Evolutionary conservation across 371 early-diverging fungal species (phyloP).

Genomic region (Mortierella sp.): DNA sequence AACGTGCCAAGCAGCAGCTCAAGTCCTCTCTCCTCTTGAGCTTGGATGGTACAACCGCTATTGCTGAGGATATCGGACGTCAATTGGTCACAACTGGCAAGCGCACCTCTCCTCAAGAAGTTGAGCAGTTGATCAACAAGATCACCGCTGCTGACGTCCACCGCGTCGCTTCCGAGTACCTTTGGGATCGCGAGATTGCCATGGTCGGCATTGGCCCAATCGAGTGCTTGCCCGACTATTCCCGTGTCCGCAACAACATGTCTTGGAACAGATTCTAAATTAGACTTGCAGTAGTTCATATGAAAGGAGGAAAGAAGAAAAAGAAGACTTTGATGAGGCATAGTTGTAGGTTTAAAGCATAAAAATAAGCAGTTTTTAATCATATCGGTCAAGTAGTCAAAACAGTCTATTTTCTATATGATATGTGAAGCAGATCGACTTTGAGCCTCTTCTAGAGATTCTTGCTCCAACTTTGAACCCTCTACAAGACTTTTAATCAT

Average conservation of each 20-base stretch:
- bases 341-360: slow-evolving; percentile 1
- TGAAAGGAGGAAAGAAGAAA: neutral
- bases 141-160: slow-evolving; percentile 89
- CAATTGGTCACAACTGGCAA: slow-evolving; percentile 94
- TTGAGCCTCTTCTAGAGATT: neutral
- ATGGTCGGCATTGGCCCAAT: slow-evolving; percentile 94
- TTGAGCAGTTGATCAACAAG: slow-evolving; percentile 84
- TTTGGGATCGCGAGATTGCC: slow-evolving; percentile 91
- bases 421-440: neutral
- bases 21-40: slow-evolving; percentile 92
- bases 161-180: slow-evolving; percentile 89
- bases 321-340: neutral
- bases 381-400: too few species aligned
- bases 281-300: slow-evolving; percentile 1
- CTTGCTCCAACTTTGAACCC: neutral
- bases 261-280: slow-evolving; percentile 4
- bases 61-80: slow-evolving; percentile 98
- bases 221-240: slow-evolving; percentile 92
- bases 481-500: slow-evolving; percentile 34
- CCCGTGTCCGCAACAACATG: slow-evolving; percentile 55
- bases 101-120: slow-evolving; percentile 85
- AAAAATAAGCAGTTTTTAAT: neutral
- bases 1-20: slow-evolving; percentile 98
- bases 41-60: slow-evolving; percentile 93
- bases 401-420: too few species aligned